Conservation (phyloP, 108 stramenopile species). For the Stephanodiscus triporus region DNA sequence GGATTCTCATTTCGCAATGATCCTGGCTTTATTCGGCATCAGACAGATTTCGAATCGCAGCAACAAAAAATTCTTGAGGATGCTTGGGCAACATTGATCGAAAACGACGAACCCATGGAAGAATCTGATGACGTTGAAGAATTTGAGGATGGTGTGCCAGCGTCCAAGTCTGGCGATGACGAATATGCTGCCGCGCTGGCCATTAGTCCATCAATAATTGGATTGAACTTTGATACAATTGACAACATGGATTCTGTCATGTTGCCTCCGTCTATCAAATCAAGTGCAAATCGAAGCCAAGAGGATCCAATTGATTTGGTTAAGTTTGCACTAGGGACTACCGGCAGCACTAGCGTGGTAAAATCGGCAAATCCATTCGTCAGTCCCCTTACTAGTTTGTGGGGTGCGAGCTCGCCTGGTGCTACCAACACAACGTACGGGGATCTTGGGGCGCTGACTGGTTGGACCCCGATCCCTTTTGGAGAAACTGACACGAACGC, state of each 20-base stretch:
- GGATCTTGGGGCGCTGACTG: constrained; percentile 30
- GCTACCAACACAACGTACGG: constrained; percentile 13
- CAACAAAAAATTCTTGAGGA: constrained; percentile 52
- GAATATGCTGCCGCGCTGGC: constrained; percentile 80
- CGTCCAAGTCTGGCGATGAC: constrained; percentile 36
- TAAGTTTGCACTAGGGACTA: constrained; percentile 52
- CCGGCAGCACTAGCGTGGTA: constrained; percentile 22
- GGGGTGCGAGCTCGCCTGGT: constrained; percentile 55
- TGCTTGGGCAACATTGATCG: constrained; percentile 64
- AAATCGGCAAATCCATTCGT: constrained; percentile 49
- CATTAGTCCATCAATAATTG: constrained; percentile 69
- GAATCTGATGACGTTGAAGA: constrained; percentile 55
- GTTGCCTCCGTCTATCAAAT: constrained; percentile 55
- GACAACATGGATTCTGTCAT: constrained; percentile 71
- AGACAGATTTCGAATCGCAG: constrained; percentile 49
- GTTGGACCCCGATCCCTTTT: constrained; percentile 37
- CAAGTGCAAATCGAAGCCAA: constrained; percentile 17
- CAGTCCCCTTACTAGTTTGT: constrained; percentile 56
- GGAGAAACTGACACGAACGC: constrained; percentile 2
- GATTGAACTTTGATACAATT: constrained; percentile 80
- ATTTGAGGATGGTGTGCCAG: constrained; percentile 8
- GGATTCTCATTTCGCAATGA: constrained; percentile 44
- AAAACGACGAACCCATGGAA: constrained; percentile 67
- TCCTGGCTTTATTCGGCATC: constrained; percentile 40
- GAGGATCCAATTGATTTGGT: constrained; percentile 46